Conservation (phyloP, 2,329 filamentous ascomycete genomes). For the Neoscytalidium dimidiatum region DNA sequence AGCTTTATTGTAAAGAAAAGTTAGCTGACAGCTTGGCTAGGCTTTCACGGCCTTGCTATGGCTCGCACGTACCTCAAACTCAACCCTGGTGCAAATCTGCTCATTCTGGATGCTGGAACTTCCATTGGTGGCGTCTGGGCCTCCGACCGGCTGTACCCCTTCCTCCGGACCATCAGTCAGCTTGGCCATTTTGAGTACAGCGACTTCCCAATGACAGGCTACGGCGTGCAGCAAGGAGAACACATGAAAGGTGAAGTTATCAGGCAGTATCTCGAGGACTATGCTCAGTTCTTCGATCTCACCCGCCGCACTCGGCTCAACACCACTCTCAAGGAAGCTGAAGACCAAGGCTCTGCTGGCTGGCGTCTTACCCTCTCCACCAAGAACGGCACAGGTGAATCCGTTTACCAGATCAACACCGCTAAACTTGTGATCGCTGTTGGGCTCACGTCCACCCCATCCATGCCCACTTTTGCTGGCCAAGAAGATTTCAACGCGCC, state of each 20-base stretch:
- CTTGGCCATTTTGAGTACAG: conserved; percentile 42
- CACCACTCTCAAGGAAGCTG: conserved; percentile 52
- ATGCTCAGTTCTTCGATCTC: conserved; percentile 52
- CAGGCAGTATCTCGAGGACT: conserved; percentile 57
- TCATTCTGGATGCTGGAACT: conserved; percentile 46
- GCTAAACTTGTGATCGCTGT: conserved; percentile 62
- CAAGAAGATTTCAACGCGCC: conserved; percentile 53
- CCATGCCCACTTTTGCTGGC: conserved; percentile 55
- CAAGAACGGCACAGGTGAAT: neutral
- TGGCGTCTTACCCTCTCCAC: conserved; percentile 25
- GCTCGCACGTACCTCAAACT: conserved; percentile 52
- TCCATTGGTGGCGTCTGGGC: conserved; percentile 49
- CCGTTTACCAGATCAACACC: conserved; percentile 27
- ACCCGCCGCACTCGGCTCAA: conserved; percentile 51
- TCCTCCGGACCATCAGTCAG: conserved; percentile 47
- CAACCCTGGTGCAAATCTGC: conserved; percentile 40
- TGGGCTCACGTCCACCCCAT: conserved; percentile 60
- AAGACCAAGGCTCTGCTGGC: conserved; percentile 41
- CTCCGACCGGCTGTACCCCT: conserved; percentile 45
- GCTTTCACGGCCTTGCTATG: conserved; percentile 46
- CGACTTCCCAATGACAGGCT: conserved; percentile 35
- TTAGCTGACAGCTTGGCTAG: conserved; percentile 14
- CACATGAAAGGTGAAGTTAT: conserved; percentile 63
- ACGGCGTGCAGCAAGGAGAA: conserved; percentile 47
- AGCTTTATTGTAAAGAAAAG: neutral